Evolutionary conservation across 2,329 filamentous ascomycete species (phyloP), one percentile per base, ranked within the genome.

Genomic region (Ceratocystis colombiana): DNA sequence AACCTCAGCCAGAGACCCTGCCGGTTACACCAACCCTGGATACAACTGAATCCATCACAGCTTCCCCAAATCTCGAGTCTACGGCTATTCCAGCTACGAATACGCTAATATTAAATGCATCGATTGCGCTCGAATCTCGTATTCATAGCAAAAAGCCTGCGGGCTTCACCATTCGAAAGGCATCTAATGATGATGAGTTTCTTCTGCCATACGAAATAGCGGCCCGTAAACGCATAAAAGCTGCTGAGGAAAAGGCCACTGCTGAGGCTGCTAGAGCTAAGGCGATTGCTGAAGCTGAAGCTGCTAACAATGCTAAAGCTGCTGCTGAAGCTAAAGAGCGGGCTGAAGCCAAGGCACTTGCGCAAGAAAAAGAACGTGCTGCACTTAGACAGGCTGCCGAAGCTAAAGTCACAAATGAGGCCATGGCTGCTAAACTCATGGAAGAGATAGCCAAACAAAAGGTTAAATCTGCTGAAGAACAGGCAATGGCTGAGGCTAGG

Each of bases 161-260:
- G 37, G 28, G 45, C 20, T 68, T 65, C 22, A 61, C 37, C 41
- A 68, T 68, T 12, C 66, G 66, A 25, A 59, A 46, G 25, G 3
- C 64, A 20, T 63, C 45, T 20, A 1, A 50, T 28, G 22, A 62
- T 20, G 63, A 65, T 44, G 59, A 65, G 57, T 68, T 68, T n/a
- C 33, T 65, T 50, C 15, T 65, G n/a, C 66, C 66, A 28, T 46
- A 63, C 12, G 48, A 68, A 57, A 65, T 57, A 33, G 20, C 25
- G 12, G 59, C 63, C 10, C 55, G 44, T 20, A 33, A 65, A 17
- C 57, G 57, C 20, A n/a, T 33, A 37, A 57, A 45, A 17, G 55
- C 55, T n/a, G 55, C 55, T 0, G 55, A 59, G 55, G 55, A 44
- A 53, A 46, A 55, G 62, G 30, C 46, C 20, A 46, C 25, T 20